Percentiles rank a stretch among this genome's conserved stretches.
These are phyloP conservation scores for Vaucheria bursata DNA, from an alignment of 352 stramenopile genomes.

Conservation along the genomic window DNA sequence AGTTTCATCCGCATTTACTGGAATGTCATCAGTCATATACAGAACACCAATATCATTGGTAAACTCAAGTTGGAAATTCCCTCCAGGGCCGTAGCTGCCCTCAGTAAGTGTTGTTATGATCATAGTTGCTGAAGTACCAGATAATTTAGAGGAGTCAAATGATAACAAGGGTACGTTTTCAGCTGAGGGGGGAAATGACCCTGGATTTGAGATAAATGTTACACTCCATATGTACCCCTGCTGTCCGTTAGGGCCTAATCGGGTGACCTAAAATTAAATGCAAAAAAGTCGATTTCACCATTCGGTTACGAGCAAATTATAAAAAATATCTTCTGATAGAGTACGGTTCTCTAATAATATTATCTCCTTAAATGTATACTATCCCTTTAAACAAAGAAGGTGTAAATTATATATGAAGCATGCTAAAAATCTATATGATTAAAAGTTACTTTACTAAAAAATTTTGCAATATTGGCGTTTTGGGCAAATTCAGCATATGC, in stretches of 20 bases:
- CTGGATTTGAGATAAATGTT: constrained; percentile 81
- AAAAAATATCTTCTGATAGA: neutral
- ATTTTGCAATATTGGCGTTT: too few relatives aligned
- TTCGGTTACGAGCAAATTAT: neutral
- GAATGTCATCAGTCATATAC: constrained; percentile 16
- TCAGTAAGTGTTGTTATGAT: constrained; percentile 21
- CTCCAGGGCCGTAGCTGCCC: constrained; percentile 43
- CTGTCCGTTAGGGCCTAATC: constrained; percentile 63
- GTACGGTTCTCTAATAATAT: neutral
- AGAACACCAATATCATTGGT: constrained; percentile 11
- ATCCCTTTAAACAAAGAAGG: neutral
- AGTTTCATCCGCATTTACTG: constrained; percentile 21
- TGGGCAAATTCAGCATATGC: too few relatives aligned
- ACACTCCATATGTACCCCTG: constrained; percentile 84
- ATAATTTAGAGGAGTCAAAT: constrained; percentile 17
- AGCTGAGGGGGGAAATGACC: constrained; percentile 65
- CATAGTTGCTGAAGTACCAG: constrained; percentile 13
- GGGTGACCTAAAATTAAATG: constrained; percentile 51
- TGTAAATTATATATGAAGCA: neutral
- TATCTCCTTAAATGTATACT: neutral
- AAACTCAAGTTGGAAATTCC: constrained; percentile 53
- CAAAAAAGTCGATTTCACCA: neutral
- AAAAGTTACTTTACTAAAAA: too few relatives aligned
- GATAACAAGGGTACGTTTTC: constrained; percentile 17
- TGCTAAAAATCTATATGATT: neutral